Evolutionary conservation across 768 basidiomycete species (phyloP), one percentile per base, ranked within the genome.

Genomic region (Boletus vinaceobasis): DNA sequence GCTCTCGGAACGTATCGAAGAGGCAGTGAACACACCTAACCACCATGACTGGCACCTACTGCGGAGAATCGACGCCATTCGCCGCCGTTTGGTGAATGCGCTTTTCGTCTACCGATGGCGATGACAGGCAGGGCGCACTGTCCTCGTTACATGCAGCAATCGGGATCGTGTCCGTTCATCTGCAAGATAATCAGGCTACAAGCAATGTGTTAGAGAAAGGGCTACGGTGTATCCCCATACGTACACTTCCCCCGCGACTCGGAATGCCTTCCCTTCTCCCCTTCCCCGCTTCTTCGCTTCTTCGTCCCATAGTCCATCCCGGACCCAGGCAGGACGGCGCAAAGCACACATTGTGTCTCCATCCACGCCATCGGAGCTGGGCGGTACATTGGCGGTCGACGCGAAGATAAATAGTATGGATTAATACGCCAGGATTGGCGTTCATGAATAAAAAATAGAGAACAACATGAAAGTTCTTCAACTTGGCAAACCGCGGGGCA

Each of bases 381-480:
- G 38, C 42, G 31, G 38, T 31, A n/a, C 27, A 36, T 33, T 21
- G 47, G 38, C 38, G 13, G 14, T 21, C 23, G 37, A 31, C n/a
- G 23, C 44, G 45, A 39, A 50, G 43, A 26, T 10, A n/a, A 50
- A 38, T 37, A 38, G 40, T 40, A 35, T 53, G 60, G 51, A 48
- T 43, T 52, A 57, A 31, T 43, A 35, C 52, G 26, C 52, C 32
- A 44, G 53, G 55, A 64, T 66, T 57, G 60, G 46, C 60, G 43
- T 40, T 32, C 45, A 44, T 26, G 43, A 38, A 43, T 49, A 44
- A 23, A 29, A 44, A 27, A 43, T n/a, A 44, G 4, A 36, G 21
- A 23, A 10, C 26, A 32, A 53, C 43, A 52, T 52, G 62, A 51
- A 49, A 29, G 43, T 54, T 54, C 59, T 57, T 50, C 45, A 43